phyloP scores from a whole-genome alignment of 306 rosid species.

The Cicer arietinum region DNA sequence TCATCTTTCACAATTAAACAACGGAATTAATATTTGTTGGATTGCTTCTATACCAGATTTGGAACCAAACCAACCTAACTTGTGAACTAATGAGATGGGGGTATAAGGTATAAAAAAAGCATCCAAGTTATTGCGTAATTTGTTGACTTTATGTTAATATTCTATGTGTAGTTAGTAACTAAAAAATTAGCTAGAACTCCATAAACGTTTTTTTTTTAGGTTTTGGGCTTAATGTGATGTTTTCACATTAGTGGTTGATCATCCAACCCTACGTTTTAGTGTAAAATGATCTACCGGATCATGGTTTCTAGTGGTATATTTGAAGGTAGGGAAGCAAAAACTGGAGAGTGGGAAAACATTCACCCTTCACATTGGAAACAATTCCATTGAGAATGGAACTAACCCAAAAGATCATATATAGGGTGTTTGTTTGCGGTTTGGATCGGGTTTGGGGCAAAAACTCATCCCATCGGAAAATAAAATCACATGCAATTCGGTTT shows the following conservation, averaged over 20 bases:
- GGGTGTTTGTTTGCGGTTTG: too few species aligned
- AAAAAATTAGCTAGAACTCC: neutral
- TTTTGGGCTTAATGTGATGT: slow-evolving; percentile 21
- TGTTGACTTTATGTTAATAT: neutral
- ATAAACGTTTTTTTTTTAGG: slow-evolving; percentile 2
- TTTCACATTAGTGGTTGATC: neutral
- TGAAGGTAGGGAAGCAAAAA: too few species aligned
- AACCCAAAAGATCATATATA: slow-evolving; percentile 31
- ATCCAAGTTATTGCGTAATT: slow-evolving; percentile 25
- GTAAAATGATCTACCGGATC: too few species aligned
- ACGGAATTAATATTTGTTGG: slow-evolving; percentile 31
- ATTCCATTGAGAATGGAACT: slow-evolving; percentile 1
- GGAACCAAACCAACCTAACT: slow-evolving; percentile 57
- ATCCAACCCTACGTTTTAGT: too few species aligned
- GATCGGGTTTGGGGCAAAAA: too few species aligned
- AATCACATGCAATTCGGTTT: too few species aligned
- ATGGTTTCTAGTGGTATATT: too few species aligned
- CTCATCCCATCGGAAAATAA: too few species aligned
- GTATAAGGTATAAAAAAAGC: slow-evolving; percentile 6
- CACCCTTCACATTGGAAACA: neutral
- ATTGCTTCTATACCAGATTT: slow-evolving; percentile 46
- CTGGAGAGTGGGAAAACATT: too few species aligned
- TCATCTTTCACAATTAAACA: neutral
- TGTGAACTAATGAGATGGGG: slow-evolving; percentile 44
- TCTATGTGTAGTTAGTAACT: neutral